Evolutionary conservation across 108 stramenopile genomes (phyloP).

Genomic region (Craspedostauros australis): DNA sequence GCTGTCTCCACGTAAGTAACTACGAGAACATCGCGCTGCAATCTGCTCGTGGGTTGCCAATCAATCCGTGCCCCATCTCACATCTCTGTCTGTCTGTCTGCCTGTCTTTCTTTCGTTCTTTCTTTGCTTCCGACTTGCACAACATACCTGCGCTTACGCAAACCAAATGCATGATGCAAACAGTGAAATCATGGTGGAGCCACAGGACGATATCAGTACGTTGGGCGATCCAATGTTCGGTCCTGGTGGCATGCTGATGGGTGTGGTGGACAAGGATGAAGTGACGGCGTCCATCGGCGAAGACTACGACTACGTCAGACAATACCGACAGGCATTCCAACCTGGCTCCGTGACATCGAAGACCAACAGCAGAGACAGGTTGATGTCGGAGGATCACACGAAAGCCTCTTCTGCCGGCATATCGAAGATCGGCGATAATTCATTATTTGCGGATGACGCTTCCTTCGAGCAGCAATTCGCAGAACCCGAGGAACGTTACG

Average conservation of each 20-base stretch:
- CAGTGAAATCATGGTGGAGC: constrained; percentile 48
- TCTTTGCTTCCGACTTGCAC: constrained; percentile 1
- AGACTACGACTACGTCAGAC: constrained; percentile 53
- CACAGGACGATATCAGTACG: constrained; percentile 76
- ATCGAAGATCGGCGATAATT: constrained; percentile 23
- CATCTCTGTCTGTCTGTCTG: background rate
- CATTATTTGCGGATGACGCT: constrained; percentile 50
- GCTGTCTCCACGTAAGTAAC: constrained; percentile 11
- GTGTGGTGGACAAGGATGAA: constrained; percentile 39
- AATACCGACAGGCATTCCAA: constrained; percentile 22
- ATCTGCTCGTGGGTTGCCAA: background rate
- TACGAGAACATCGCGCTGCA: background rate
- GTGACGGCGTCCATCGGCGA: constrained; percentile 36
- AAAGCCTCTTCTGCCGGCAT: constrained; percentile 15
- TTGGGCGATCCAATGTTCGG: constrained; percentile 78
- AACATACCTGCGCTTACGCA: too few relatives aligned
- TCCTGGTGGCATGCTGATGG: constrained; percentile 42
- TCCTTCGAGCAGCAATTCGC: constrained; percentile 55
- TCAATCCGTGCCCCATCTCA: background rate
- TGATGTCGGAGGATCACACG: constrained; percentile 22
- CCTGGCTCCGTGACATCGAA: background rate
- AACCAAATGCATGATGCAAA: too few relatives aligned
- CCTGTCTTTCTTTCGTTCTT: background rate
- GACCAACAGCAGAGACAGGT: background rate
- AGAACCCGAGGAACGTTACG: constrained; percentile 36